Conservation (phyloP, 495 filamentous ascomycete genomes). For the Beverwykella pulmonaria region DNA sequence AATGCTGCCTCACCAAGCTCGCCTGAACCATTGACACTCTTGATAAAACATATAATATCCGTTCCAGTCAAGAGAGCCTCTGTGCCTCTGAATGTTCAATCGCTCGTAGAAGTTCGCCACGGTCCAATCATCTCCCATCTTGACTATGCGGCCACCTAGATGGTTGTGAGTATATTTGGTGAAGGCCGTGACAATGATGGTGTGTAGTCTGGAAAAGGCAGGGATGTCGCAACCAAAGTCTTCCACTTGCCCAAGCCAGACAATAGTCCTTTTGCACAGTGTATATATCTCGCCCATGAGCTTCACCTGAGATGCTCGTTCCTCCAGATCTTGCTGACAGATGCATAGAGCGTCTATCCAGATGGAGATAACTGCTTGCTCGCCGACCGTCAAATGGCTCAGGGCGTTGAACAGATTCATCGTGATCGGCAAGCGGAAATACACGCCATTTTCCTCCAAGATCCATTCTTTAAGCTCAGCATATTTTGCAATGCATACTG, state of each 20-base stretch:
- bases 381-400: neutral
- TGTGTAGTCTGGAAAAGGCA: neutral
- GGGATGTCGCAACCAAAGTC: neutral
- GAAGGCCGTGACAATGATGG: neutral
- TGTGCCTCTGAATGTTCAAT: neutral
- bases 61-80: neutral
- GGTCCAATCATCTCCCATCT: neutral
- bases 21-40: neutral
- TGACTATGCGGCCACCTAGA: neutral
- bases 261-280: too few species aligned
- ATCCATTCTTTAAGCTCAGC: neutral
- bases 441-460: neutral
- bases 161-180: neutral
- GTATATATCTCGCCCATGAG: neutral
- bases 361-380: neutral
- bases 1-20: neutral
- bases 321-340: neutral
- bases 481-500: neutral
- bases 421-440: neutral
- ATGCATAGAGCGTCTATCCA: slow-evolving; percentile 4
- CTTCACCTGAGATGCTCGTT: neutral
- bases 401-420: neutral
- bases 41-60: neutral
- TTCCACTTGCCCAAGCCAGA: neutral
- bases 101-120: neutral